Evolutionary conservation across 306 rosid genomes (phyloP).

Genomic region (Dryas alaskensis): DNA sequence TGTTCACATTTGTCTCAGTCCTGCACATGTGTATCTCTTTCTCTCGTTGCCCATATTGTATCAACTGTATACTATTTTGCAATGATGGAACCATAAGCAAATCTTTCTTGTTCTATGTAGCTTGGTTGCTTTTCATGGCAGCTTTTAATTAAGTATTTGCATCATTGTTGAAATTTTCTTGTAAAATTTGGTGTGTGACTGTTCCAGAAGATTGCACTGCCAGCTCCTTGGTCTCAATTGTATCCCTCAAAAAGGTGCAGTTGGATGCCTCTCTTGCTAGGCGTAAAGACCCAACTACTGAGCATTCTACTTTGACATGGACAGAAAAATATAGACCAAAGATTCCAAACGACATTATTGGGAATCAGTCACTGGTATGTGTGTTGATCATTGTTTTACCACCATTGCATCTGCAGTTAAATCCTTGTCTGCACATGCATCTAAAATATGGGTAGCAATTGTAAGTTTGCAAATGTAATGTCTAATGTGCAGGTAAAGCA

Average conservation of each 20-base stretch:
- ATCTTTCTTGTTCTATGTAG: not conserved
- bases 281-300: conserved; percentile 34
- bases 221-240: conserved; percentile 29
- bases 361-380: conserved; percentile 88
- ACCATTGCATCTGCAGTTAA: conserved; percentile 1
- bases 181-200: conserved; percentile 5
- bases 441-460: conserved; percentile 16
- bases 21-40: not conserved
- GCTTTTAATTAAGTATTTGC: not conserved
- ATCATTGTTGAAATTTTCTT: conserved; percentile 4
- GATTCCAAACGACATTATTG: conserved; percentile 66
- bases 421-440: conserved; percentile 12
- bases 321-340: conserved; percentile 83
- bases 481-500: conserved; percentile 62
- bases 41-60: not conserved
- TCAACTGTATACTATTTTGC: not conserved
- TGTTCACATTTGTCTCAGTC: not conserved
- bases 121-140: no score
- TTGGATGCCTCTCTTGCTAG: conserved; percentile 46
- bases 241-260: conserved; percentile 40
- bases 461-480: conserved; percentile 9
- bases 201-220: conserved; percentile 26
- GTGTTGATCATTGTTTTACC: conserved; percentile 27
- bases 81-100: not conserved
- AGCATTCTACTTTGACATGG: conserved; percentile 57